These are phyloP conservation scores for Neostapfia colusana DNA, from an alignment of 176 grass and related monocot genomes.

Conservation along the genomic window DNA sequence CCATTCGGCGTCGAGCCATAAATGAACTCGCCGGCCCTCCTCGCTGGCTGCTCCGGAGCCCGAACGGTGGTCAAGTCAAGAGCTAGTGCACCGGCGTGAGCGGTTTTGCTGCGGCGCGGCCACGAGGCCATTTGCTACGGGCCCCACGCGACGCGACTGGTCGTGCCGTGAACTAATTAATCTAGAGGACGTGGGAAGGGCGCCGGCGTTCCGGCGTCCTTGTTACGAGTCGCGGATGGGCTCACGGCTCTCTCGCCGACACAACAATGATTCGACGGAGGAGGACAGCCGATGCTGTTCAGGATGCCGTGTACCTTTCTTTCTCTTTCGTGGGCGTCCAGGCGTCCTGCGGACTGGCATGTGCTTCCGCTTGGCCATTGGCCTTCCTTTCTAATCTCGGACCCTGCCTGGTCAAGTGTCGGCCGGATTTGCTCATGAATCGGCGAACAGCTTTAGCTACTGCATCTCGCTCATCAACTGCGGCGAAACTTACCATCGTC, in stretches of 20 bases:
- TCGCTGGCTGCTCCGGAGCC: too few species aligned
- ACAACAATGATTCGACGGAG: not conserved
- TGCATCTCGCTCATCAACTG: too few species aligned
- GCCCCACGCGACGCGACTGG: too few species aligned
- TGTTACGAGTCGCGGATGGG: not conserved
- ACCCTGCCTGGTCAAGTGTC: not conserved
- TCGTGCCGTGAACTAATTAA: too few species aligned
- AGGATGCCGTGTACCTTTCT: not conserved
- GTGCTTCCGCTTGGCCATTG: not conserved
- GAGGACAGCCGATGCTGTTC: not conserved
- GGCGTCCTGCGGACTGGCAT: not conserved
- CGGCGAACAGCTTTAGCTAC: too few species aligned
- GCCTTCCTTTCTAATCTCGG: not conserved
- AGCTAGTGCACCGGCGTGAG: too few species aligned
- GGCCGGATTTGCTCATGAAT: not conserved
- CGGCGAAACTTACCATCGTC: too few species aligned
- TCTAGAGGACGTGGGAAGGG: not conserved
- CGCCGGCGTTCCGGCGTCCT: not conserved
- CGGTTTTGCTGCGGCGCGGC: not conserved
- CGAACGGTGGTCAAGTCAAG: too few species aligned
- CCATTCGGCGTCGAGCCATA: not conserved
- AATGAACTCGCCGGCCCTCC: too few species aligned
- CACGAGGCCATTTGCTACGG: too few species aligned
- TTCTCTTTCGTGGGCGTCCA: not conserved
- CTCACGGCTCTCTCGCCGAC: slow-evolving; percentile 12